A percentile compares a stretch with the other conserved stretches of the same genome.
These are phyloP conservation scores for Diutina scorzettiae DNA, from an alignment of 1,139 yeast genomes.

Conservation along the genomic window DNA sequence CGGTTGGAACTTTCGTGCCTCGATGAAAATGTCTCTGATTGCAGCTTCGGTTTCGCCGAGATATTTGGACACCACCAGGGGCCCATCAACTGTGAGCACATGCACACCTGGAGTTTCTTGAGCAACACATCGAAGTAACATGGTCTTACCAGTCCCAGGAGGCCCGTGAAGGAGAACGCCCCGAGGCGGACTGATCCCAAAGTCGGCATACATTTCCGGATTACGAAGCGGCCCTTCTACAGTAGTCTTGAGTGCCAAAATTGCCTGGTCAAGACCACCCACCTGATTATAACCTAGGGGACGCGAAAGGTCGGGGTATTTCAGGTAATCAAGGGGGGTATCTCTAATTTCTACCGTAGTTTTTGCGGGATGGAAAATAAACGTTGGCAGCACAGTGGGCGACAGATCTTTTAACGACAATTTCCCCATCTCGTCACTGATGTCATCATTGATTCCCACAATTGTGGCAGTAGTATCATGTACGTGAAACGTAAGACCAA, in stretches of 20 bases:
- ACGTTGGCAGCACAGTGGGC: background rate
- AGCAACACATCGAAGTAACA: constrained; percentile 77
- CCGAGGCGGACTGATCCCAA: constrained; percentile 85
- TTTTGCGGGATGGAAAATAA: background rate
- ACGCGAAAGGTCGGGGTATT: constrained; percentile 31
- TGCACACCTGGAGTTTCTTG: constrained; percentile 56
- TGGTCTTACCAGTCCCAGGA: constrained; percentile 95
- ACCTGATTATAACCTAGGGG: constrained; percentile 37
- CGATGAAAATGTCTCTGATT: constrained; percentile 67
- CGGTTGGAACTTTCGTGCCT: constrained; percentile 79
- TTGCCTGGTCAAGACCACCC: constrained; percentile 70
- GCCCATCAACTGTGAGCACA: constrained; percentile 76
- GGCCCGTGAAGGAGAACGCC: constrained; percentile 91
- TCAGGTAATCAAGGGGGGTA: constrained; percentile 5
- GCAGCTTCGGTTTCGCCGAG: constrained; percentile 89
- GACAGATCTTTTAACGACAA: background rate
- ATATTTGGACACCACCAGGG: constrained; percentile 84
- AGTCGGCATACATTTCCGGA: constrained; percentile 66
- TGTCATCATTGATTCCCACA: background rate
- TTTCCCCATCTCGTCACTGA: background rate
- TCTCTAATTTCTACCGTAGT: constrained; percentile 7
- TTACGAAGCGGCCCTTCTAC: constrained; percentile 72
- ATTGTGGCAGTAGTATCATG: background rate
- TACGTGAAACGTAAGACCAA: background rate
- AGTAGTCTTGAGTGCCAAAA: constrained; percentile 48